These are phyloP conservation scores for Tulasnella sp. DNA, from an alignment of 768 basidiomycete genomes.

Conservation along the genomic window DNA sequence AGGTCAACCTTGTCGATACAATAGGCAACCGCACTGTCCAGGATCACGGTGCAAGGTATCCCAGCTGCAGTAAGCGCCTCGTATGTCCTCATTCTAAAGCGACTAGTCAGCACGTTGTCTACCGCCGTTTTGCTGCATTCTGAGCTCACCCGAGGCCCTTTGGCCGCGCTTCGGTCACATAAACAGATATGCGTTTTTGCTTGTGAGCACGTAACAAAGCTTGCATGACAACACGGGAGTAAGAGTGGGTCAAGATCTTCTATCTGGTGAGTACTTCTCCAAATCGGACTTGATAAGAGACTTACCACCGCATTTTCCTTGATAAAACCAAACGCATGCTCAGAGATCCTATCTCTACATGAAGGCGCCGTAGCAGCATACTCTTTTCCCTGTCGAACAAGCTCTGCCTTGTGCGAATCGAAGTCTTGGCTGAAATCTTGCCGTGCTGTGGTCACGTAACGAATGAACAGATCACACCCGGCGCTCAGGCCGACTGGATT, in stretches of 20 bases:
- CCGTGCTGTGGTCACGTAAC: conserved; percentile 73
- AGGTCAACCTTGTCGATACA: conserved; percentile 94
- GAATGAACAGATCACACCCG: conserved; percentile 84
- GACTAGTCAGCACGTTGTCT: background rate
- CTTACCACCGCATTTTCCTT: conserved; percentile 83
- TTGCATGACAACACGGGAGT: conserved; percentile 91
- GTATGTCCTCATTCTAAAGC: conserved; percentile 73
- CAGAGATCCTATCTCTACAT: conserved; percentile 53
- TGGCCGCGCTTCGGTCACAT: conserved; percentile 92
- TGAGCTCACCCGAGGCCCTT: conserved; percentile 65
- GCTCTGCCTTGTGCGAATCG: conserved; percentile 65
- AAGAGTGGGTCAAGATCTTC: conserved; percentile 93
- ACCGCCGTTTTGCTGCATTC: background rate
- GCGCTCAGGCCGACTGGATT: conserved; percentile 78
- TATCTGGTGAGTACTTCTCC: conserved; percentile 18
- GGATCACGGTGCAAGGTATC: conserved; percentile 85
- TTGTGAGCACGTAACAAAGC: conserved; percentile 82
- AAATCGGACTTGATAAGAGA: no score
- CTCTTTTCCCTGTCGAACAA: conserved; percentile 66
- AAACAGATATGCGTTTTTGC: conserved; percentile 88
- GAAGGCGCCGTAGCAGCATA: conserved; percentile 35
- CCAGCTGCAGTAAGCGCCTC: conserved; percentile 76
- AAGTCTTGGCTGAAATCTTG: conserved; percentile 79
- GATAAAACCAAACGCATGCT: conserved; percentile 81
- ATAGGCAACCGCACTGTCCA: conserved; percentile 95